A percentile compares a stretch with the other conserved stretches of the same genome.
These are phyloP conservation scores for Claviceps arundinis DNA, from an alignment of 2,329 filamentous ascomycete species.

Conservation along the genomic window DNA sequence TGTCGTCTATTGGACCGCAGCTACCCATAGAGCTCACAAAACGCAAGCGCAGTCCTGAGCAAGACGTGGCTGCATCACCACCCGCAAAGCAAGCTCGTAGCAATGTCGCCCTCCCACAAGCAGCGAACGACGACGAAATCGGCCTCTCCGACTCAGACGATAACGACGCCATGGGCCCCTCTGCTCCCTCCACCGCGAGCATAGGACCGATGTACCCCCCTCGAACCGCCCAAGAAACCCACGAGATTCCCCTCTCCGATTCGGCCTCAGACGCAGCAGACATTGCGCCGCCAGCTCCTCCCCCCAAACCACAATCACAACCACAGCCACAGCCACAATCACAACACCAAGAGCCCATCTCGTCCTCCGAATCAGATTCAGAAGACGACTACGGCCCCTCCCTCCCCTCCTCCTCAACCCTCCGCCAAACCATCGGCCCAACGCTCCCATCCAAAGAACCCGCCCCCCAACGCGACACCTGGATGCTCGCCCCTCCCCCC, in stretches of 20 bases:
- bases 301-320: slow-evolving; percentile 23
- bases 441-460: slow-evolving; percentile 21
- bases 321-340: slow-evolving; percentile 14
- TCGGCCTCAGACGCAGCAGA: neutral
- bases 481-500: slow-evolving; percentile 59
- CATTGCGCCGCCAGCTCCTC: neutral
- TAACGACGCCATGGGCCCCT: slow-evolving; percentile 23
- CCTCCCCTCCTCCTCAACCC: slow-evolving; percentile 32
- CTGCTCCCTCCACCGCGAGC: slow-evolving; percentile 14
- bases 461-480: slow-evolving; percentile 61
- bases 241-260: slow-evolving; percentile 9
- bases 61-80: slow-evolving; percentile 19
- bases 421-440: slow-evolving; percentile 31
- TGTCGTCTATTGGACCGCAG: slow-evolving; percentile 58
- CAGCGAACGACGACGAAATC: slow-evolving; percentile 23
- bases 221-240: neutral
- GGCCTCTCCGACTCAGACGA: slow-evolving; percentile 19
- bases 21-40: slow-evolving; percentile 55
- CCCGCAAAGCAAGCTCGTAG: slow-evolving; percentile 4
- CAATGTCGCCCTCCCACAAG: neutral
- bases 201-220: neutral
- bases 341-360: slow-evolving; percentile 24
- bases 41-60: slow-evolving; percentile 40
- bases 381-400: slow-evolving; percentile 45
- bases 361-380: slow-evolving; percentile 24